phyloP scores from a whole-genome alignment of 116 monocot genomes.

The Iris pallida region DNA sequence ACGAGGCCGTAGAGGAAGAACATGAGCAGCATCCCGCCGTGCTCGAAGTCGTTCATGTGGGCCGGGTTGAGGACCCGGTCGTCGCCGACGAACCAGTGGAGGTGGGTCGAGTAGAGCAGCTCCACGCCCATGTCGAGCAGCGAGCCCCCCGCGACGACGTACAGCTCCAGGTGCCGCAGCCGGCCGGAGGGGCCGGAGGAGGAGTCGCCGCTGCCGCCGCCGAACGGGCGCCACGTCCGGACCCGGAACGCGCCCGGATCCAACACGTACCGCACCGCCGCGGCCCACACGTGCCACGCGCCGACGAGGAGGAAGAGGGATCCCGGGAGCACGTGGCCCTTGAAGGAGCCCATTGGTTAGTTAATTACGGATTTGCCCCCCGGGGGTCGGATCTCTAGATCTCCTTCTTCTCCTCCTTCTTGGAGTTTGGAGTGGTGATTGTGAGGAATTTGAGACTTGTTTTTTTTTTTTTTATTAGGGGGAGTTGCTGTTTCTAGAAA shows the following conservation, averaged over 20 bases:
- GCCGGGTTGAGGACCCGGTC: slow-evolving; percentile 62
- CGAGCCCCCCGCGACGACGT: slow-evolving; percentile 66
- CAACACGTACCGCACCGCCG: slow-evolving; percentile 55
- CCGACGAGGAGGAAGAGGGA: slow-evolving; percentile 81
- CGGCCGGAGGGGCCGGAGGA: slow-evolving; percentile 25
- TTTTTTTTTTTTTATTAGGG: no score
- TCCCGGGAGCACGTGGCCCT: slow-evolving; percentile 87
- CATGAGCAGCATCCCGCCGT: slow-evolving; percentile 96
- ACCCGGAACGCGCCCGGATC: slow-evolving; percentile 62
- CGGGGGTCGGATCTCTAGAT: no score
- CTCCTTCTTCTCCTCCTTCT: no score
- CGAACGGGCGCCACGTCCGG: slow-evolving; percentile 49
- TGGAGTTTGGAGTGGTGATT: no score
- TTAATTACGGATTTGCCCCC: no score
- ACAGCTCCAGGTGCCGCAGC: slow-evolving; percentile 68
- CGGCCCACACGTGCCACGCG: slow-evolving; percentile 79
- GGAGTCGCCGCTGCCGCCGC: no score
- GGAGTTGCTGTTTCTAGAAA: no score
- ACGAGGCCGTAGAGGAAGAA: slow-evolving; percentile 80
- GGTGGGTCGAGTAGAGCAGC: slow-evolving; percentile 83
- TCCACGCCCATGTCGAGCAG: slow-evolving; percentile 86
- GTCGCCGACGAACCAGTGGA: slow-evolving; percentile 52
- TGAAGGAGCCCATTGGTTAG: slow-evolving; percentile 98
- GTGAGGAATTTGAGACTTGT: no score
- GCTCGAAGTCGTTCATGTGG: slow-evolving; percentile 97